Percentiles rank a stretch among this genome's conserved stretches.
These are phyloP conservation scores for Achlya hypogyna DNA, from an alignment of 352 stramenopile species.

Conservation along the genomic window DNA sequence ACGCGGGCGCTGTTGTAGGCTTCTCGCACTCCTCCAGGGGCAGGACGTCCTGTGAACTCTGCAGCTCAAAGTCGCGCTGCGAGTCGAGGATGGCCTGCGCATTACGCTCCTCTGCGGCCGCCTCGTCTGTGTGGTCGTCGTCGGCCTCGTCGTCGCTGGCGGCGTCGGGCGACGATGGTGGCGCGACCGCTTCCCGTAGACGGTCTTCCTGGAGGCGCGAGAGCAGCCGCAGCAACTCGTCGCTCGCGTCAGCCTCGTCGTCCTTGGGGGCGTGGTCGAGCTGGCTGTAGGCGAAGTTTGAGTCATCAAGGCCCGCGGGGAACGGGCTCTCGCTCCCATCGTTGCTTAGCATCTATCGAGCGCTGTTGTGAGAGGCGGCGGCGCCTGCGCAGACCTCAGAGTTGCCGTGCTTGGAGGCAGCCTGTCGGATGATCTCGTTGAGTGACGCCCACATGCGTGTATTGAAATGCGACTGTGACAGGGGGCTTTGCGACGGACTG, in stretches of 20 bases:
- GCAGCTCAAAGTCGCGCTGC: conserved; percentile 30
- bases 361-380: not conserved
- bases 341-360: not conserved
- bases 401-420: conserved; percentile 22
- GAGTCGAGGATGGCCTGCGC: conserved; percentile 51
- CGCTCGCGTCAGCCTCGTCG: conserved; percentile 12
- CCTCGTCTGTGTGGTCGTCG: conserved; percentile 20
- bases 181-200: not conserved
- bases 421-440: conserved; percentile 37
- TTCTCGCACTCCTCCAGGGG: not conserved
- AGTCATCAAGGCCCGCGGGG: not conserved
- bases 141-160: conserved; percentile 31
- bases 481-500: conserved; percentile 17
- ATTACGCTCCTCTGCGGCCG: not conserved
- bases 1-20: conserved; percentile 17
- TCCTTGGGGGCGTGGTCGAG: conserved; percentile 15
- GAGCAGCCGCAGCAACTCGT: conserved; percentile 23
- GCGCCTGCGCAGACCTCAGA: not conserved
- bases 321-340: not conserved
- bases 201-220: not conserved
- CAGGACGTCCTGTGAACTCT: not conserved
- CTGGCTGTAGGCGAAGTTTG: conserved; percentile 41
- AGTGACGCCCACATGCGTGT: conserved; percentile 68
- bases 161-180: conserved; percentile 21
- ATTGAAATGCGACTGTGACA: conserved; percentile 77